Evolutionary conservation across 2,329 filamentous ascomycete genomes (phyloP), one percentile per base, ranked within the genome.

Genomic region (Magnaporthiopsis incrustans): DNA sequence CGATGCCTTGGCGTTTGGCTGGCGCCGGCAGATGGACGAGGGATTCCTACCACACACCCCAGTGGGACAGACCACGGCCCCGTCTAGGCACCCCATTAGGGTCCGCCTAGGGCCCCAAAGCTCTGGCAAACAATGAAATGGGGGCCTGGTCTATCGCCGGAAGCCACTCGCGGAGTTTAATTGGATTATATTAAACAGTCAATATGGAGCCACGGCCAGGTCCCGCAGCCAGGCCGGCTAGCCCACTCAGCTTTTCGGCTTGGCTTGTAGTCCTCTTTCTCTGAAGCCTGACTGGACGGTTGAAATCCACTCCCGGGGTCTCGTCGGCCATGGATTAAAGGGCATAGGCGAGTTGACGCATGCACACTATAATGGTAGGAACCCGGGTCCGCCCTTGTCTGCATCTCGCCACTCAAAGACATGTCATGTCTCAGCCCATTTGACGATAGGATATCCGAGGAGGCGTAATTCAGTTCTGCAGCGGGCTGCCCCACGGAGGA

Each of bases 161-260:
- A 65, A 60, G 57, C 18, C n/a, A 25, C 18, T 58, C 38, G 64
- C 61, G 61, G 25, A 33, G n/a, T 60, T 65, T 65, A 38, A 65
- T 65, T 65, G 50, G 27, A 18, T 57, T 63, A 63, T 33, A 65
- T 65, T 62, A 63, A 60, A 25, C 18, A 26, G 35, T 5, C 53
- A 64, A 64, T 64, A 58, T 62, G 18, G 18, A 60, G 57, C 53
- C 57, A 22, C 44, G 15, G 18, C 44, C 44, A 53, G 44, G 8
- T 50, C 44, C 22, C 44, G 44, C 44, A n/a, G 44, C 11, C n/a
- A 53, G 22, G 44, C 44, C 44, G 44, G n/a, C 44, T 25, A 53
- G 44, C 8, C 44, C 22, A 22, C 44, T 22, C 44, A 25, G 8
- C 44, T n/a, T n/a, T n/a, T 18, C 5, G 38, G 14, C 22, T 10